Evolutionary conservation across 2,329 filamentous ascomycete genomes (phyloP), one percentile per base, ranked within the genome.

Genomic region (Cladosporium sp.): DNA sequence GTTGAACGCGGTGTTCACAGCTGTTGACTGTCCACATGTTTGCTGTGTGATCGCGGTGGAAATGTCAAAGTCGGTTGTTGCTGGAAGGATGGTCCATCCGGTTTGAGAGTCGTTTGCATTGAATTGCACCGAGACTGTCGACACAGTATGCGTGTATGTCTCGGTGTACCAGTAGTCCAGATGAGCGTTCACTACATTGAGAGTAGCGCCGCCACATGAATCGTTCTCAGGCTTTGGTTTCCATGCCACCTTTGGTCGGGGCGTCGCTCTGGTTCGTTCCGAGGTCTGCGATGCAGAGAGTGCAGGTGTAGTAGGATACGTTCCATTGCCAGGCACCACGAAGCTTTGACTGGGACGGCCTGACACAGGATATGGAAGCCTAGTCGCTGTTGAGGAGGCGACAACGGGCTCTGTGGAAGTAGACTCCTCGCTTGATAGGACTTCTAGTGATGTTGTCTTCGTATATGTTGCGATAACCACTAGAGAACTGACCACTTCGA

Each of bases 141-240:
- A 76, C 10, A 72, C 73, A 7, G 72, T 70, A 40, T 76, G 73
- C 6, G 72, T 74, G 50, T 74, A 73, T 2, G 75, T 75, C 46
- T 70, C 62, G 5, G 71, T 67, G 56, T 74, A 76, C 75, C 75
- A 78, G 68, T 74, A 78, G 35, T 77, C 74, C 59, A 78, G 68
- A 11, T 71, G 72, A 11, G 76, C 77, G 26, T 69, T 57, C 5
- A 73, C 68, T 7, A 78, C 73, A 67, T 78, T 77, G 35, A 78
- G 67, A 0, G 75, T 77, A 11, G 71, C 70, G 3, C 72, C 75
- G 55, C 69, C 69, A 62, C 75, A 76, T 28, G 68, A 69, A 23
- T 50, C 65, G 26, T 69, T 68, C 23, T 44, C 11, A 29, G 65
- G 7, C 28, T 65, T 29, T n/a, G 56, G 37, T 18, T 28, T 44